Evolutionary conservation across 345 rosid species (phyloP), one percentile per base, ranked within the genome.

Genomic region (Gossypium mustelinum): DNA sequence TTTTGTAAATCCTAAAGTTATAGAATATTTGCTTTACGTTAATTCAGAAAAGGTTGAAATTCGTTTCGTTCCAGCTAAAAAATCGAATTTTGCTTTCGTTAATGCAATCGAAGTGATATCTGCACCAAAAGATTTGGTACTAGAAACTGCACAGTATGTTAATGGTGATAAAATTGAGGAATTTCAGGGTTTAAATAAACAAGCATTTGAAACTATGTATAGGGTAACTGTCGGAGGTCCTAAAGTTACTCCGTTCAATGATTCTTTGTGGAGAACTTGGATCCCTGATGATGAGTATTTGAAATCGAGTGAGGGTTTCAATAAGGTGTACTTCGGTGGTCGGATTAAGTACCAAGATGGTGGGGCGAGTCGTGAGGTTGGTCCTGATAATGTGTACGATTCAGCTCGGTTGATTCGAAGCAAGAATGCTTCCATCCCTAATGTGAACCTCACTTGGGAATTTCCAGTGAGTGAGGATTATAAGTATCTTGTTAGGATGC

Each of bases 211-310:
- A 81, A 80, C 83, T 48, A 48, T 84, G 56, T 73, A 86, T 63
- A 83, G 97, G 83, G 52, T 90, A 59, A 94, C 83, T 81, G 92
- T 94, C 57, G 98, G 98, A 13, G 98, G 98, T 76, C 80, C 82
- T 11, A 94, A 89, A 73, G 86, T 94, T 67, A 94, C 97, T 65
- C 97, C 98, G 8, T 92, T 89, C 61, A 94, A 94, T 74, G 98
- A 92, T 82, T 74, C 92, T 9, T 48, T 92, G 73, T 94, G 97
- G 98, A 91, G 97, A 73, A 92, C 90, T 59, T 94, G 98, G 97
- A n/a, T 89, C 74, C 87, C 97, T 56, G 98, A 92, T 87, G 86
- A 88, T 81, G 86, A 68, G 24, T 94, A 80, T 82, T 78, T 94
- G 34, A 83, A 83, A 82, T 80, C 89, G 2, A 74, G 77, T 45